Evolutionary conservation across 805 yeast species (phyloP), one percentile per base, ranked within the genome.

Genomic region (Ogataea neopini): DNA sequence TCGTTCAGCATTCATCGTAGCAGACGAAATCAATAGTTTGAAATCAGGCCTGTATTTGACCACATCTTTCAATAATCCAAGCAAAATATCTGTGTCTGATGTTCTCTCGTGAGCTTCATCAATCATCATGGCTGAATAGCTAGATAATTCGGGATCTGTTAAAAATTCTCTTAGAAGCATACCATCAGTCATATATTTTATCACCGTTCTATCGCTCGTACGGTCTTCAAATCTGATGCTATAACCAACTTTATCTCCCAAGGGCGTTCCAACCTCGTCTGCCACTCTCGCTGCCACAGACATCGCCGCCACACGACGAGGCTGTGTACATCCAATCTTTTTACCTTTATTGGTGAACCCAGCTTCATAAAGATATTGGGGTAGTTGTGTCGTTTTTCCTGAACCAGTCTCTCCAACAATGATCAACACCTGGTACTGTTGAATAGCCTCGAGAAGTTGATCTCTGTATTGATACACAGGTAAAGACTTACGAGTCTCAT

Each of bases 61-160:
- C 0, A 89, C 77, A 50, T 85, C 87, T 54, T 92, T 92, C 26
- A 92, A 67, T 30, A 94, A 69, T 0, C 96, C 96, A 43, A 92
- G 71, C 7, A 92, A 62, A 2, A 80, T 72, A 67, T 92, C 99
- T 0, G 98, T 92, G n/a, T 92, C 84, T 34, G 92, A 72, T 0
- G 98, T 94, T 48, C 99, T 76, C 64, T 94, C 99, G 63, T 94
- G 99, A 0, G 99, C 99, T 67, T 92, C 99, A 68, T 92, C 99
- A 40, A 92, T 84, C 86, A 92, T 90, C 47, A 92, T 74, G 1
- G 87, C 96, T 1, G 94, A 80, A 61, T 91, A 92, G 2, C 68
- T 70, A 1, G 74, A 66, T 34, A 91, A 67, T 36, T 79, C 79
- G 0, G 95, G 88, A 62, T 91, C 97, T 1, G 77, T 71, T 28